Conservation (phyloP, 2,329 filamentous ascomycete genomes). For the Diplocarpon mali region DNA sequence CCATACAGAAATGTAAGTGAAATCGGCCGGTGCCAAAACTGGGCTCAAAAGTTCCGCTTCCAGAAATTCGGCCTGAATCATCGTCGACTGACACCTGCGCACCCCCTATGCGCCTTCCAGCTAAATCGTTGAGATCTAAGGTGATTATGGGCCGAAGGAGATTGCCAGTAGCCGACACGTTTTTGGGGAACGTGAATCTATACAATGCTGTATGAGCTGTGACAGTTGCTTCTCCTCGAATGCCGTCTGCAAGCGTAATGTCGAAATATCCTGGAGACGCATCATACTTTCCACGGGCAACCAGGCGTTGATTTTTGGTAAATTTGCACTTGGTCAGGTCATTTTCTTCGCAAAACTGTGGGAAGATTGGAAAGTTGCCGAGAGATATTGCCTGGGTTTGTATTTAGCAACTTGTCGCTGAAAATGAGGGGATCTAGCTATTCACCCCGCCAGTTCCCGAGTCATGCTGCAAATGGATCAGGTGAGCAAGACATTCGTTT, state of each 20-base stretch:
- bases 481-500: not conserved
- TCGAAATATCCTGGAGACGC: conserved; percentile 55
- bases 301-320: conserved; percentile 32
- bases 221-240: conserved; percentile 55
- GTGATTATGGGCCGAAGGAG: conserved; percentile 43
- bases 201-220: conserved; percentile 54
- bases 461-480: conserved; percentile 27
- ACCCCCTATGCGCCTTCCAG: conserved; percentile 38
- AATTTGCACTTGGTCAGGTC: conserved; percentile 47
- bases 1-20: conserved; percentile 52
- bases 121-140: conserved; percentile 54
- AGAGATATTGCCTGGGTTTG: conserved; percentile 29
- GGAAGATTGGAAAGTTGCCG: conserved; percentile 37
- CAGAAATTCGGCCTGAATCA: conserved; percentile 47
- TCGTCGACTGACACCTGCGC: conserved; percentile 43
- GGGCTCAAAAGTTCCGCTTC: conserved; percentile 47
- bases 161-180: conserved; percentile 28
- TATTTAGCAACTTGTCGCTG: not conserved
- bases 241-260: conserved; percentile 43
- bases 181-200: conserved; percentile 46
- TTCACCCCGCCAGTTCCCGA: conserved; percentile 32
- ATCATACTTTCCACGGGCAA: conserved; percentile 36
- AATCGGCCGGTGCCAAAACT: conserved; percentile 55
- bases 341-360: conserved; percentile 33
- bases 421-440: not conserved